Evolutionary conservation across 2,329 filamentous ascomycete genomes (phyloP), one percentile per base, ranked within the genome.

Genomic region (Penicillium sp.): DNA sequence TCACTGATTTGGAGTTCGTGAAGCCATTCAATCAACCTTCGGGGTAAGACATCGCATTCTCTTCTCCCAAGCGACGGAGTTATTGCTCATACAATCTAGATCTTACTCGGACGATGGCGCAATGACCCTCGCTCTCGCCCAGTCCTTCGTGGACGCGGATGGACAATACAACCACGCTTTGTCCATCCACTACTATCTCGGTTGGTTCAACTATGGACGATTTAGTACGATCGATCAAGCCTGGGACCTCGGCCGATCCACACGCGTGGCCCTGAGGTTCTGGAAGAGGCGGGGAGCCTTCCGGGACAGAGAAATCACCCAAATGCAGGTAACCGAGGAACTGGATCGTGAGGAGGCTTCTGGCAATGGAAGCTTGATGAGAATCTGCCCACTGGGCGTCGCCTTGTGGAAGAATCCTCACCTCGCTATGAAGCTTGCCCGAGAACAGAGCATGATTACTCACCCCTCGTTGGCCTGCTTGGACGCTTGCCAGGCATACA

Each of bases 281-380:
- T 74, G 71, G 72, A 49, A 48, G 5, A 29, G 49, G 3, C 42
- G 37, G 9, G 47, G 43, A 32, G 29, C 29, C 2, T 26, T 43
- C 1, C 29, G 43, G 0, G 26, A 55, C 35, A 9, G 50, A 2
- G 41, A 47, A 4, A 9, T 39, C 6, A 54, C 52, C 1, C 62
- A 64, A 48, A n/a, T 12, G 7, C 48, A 45, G 5, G 52, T 64
- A 27, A 52, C 52, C 24, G 26, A 32, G 1, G 26, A 32, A 5
- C 49, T 66, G 4, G 50, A 54, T 9, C 11, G 32, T 4, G 54
- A 64, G 24, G 44, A 50, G 7, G 26, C 18, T 7, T 58, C 52
- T 37, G 72, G 72, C 0, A 74, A 74, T 45, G 72, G 72, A 9
- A 68, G 66, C 43, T 56, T 74, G 39, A 74, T 74, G 71, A 61